A percentile compares a stretch with the other conserved stretches of the same genome.
Evolutionary conservation across 176 grass and related monocot genomes (phyloP).

Genomic region (Miscanthus lutarioriparius): DNA sequence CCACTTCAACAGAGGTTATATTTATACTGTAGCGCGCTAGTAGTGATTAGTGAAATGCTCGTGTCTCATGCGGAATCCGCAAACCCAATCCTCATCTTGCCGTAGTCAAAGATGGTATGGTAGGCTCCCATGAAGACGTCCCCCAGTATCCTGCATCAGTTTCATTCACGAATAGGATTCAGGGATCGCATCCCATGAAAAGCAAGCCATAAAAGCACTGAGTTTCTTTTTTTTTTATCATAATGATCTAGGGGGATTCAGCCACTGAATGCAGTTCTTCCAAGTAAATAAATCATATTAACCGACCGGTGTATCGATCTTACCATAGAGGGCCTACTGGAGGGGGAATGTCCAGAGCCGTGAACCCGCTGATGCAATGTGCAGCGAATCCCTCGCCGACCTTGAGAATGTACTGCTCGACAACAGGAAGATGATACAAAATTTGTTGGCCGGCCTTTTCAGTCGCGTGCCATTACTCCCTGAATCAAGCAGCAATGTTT

Average conservation of each 20-base stretch:
- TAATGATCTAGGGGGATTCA: background rate
- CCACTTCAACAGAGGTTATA: background rate
- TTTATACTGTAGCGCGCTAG: background rate
- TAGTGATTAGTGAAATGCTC: background rate
- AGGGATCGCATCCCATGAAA: background rate
- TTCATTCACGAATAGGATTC: background rate
- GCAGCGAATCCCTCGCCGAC: constrained; percentile 48
- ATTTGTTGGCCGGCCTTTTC: background rate
- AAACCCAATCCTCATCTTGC: constrained; percentile 52
- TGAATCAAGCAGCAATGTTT: background rate
- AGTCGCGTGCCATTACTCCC: background rate
- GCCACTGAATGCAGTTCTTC: background rate
- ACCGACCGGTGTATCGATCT: background rate
- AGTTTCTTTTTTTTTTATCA: background rate
- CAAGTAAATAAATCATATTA: too few species aligned
- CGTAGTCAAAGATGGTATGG: constrained; percentile 64
- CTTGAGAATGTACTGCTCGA: constrained; percentile 67
- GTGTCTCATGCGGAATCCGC: constrained; percentile 43
- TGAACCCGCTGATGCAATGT: constrained; percentile 72
- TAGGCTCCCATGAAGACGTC: constrained; percentile 75
- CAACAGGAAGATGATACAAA: background rate
- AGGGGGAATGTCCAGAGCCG: constrained; percentile 53
- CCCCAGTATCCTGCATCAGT: constrained; percentile 57
- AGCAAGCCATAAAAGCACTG: background rate
- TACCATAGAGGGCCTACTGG: constrained; percentile 72